phyloP scores from a whole-genome alignment of 306 rosid genomes.

The Prosopis cineraria region DNA sequence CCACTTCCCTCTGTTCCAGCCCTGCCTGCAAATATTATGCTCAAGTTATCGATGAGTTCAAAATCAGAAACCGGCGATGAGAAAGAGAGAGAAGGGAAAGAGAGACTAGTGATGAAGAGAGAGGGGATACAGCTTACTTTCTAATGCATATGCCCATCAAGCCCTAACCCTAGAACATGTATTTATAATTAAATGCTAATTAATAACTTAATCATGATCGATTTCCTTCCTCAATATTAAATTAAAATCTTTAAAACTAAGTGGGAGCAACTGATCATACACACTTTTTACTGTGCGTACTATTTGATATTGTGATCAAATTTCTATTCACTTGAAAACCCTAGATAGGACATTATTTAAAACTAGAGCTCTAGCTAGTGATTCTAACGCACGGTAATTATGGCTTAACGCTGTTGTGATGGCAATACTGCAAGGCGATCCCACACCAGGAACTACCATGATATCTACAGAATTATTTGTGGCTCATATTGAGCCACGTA shows the following conservation, averaged over 20 bases:
- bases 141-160: slow-evolving; percentile 32
- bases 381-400: background rate
- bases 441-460: background rate
- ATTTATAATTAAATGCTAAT: slow-evolving; percentile 50
- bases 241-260: background rate
- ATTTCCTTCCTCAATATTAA: slow-evolving; percentile 1
- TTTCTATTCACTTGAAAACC: slow-evolving; percentile 7
- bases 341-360: background rate
- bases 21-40: slow-evolving; percentile 17
- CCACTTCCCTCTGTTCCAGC: slow-evolving; percentile 13
- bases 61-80: slow-evolving; percentile 23
- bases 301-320: slow-evolving; percentile 26
- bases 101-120: background rate
- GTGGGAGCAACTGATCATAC: slow-evolving; percentile 38
- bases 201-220: slow-evolving; percentile 17
- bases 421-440: background rate
- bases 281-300: slow-evolving; percentile 12
- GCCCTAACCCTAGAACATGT: slow-evolving; percentile 80
- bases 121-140: slow-evolving; percentile 29
- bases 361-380: background rate
- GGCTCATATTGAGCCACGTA: slow-evolving; percentile 32
- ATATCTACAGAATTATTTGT: background rate
- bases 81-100: slow-evolving; percentile 8
- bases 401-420: background rate
- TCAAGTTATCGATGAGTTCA: background rate